Evolutionary conservation across 1,139 yeast species (phyloP).

Genomic region (Hyphopichia burtonii): DNA sequence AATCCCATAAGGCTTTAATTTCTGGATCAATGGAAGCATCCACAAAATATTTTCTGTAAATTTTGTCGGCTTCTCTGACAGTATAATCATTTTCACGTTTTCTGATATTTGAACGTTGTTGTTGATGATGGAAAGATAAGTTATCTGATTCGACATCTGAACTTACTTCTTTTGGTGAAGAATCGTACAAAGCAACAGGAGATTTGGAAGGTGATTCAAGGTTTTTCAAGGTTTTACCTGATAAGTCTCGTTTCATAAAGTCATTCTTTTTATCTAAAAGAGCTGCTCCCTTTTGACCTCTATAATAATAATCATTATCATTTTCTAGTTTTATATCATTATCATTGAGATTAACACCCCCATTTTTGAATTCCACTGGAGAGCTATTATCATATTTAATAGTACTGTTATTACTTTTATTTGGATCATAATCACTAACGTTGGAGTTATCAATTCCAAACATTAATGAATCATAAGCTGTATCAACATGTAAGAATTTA

Average conservation of each 20-base stretch:
- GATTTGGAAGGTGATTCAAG: background rate
- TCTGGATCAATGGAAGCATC: slow-evolving; percentile 50
- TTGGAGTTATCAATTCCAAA: too few relatives aligned
- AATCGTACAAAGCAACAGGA: background rate
- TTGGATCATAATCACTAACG: background rate
- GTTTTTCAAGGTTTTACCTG: slow-evolving; percentile 1
- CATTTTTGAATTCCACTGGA: background rate
- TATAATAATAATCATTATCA: slow-evolving; percentile 13
- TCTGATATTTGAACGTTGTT: slow-evolving; percentile 20
- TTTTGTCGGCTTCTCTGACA: slow-evolving; percentile 49
- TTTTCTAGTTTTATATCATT: slow-evolving; percentile 3
- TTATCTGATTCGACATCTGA: background rate
- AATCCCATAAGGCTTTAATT: slow-evolving; percentile 50
- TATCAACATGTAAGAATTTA: background rate
- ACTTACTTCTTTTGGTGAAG: background rate
- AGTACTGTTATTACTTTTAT: background rate
- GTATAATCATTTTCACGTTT: slow-evolving; percentile 39
- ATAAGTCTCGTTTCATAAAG: background rate
- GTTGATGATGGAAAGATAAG: slow-evolving; percentile 21
- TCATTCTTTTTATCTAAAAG: background rate
- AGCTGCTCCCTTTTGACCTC: slow-evolving; percentile 8
- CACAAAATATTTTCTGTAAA: slow-evolving; percentile 39
- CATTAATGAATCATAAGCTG: background rate
- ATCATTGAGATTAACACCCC: slow-evolving; percentile 2
- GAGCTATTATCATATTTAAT: background rate